Evolutionary conservation across 2,329 filamentous ascomycete genomes (phyloP).

Genomic region (Talaromyces sp.): DNA sequence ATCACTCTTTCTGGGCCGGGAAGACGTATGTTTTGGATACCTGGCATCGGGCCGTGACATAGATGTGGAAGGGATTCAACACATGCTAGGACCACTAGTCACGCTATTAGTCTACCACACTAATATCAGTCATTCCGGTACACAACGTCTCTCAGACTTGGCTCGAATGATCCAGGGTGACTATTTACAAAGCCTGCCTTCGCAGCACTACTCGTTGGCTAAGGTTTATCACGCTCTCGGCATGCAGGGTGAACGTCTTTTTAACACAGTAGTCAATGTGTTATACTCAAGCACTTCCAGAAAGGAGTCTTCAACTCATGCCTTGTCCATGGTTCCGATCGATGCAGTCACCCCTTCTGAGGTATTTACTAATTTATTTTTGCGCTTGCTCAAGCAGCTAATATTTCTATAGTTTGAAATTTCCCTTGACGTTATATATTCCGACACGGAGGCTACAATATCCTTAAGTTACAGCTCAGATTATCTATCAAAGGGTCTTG

Average conservation of each 20-base stretch:
- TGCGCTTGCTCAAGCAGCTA: not conserved
- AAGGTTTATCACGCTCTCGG: not conserved
- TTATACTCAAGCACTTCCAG: not conserved
- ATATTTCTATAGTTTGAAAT: not conserved
- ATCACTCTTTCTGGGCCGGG: slow-evolving; percentile 28
- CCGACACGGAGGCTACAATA: not conserved
- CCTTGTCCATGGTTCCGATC: not conserved
- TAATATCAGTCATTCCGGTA: not conserved
- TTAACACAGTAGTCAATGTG: not conserved
- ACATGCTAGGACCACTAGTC: slow-evolving; percentile 33
- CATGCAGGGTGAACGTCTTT: not conserved
- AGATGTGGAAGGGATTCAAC: slow-evolving; percentile 27
- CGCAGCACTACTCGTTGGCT: not conserved
- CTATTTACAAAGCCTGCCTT: not conserved
- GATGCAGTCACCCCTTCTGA: not conserved
- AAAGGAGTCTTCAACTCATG: not conserved
- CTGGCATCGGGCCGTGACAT: slow-evolving; percentile 37
- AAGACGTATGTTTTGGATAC: slow-evolving; percentile 38
- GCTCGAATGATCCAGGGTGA: not conserved
- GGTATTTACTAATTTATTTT: not conserved
- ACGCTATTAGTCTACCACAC: slow-evolving; percentile 15
- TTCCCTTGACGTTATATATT: not conserved
- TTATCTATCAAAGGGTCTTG: not conserved
- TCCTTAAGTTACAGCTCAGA: not conserved
- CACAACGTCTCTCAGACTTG: not conserved